Base-by-base conservation (phyloP, 83 land plant genomes). In the Isoetes engelmannii region DNA sequence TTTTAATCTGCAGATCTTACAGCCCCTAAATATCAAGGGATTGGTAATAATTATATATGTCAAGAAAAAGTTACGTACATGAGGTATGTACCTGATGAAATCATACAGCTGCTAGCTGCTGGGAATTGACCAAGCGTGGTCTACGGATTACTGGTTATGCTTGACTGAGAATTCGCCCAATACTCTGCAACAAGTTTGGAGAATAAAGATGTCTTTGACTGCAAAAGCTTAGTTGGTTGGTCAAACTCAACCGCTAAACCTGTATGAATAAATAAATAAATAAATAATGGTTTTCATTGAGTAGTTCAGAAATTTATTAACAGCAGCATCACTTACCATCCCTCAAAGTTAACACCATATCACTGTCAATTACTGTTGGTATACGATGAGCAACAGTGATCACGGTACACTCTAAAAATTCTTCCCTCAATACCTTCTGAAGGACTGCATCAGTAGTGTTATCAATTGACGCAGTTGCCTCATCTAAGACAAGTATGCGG, bases 311-410 rank as follows among this genome's bases (percentile, higher is more conserved):
- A 28, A 41, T 47, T 41, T 37, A 17, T 4, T 48, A 19, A 4
- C 18, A 19, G 49, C 21, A 5, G 49, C 21, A 21, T 18, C 55
- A 61, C 56, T 19, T 21, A 28, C 44, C 41, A 69, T n/a, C 13
- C 5, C 13, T 43, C 42, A 69, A 45, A 44, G 82, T 85, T 54
- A 87, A 49, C 59, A 87, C 87, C 4, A 82, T 74, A 53, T 87
- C 87, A 66, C 79, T 87, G 65, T 87, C 90, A 10, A 84, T 75
- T 4, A 87, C 85, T 5, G 88, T 77, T 0, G 88, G 81, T 53
- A 84, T 85, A 2, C 90, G 72, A 55, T 87, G 90, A 5, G 90
- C 90, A 9, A 85, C 75, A 4, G 88, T 75, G 15, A 84, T 80
- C 6, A 87, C 85, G 0, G 90, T 87, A 69, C 85, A 87, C 17